These are phyloP conservation scores for Fusarium zealandicum DNA, from an alignment of 2,329 filamentous ascomycete species.

Conservation along the genomic window DNA sequence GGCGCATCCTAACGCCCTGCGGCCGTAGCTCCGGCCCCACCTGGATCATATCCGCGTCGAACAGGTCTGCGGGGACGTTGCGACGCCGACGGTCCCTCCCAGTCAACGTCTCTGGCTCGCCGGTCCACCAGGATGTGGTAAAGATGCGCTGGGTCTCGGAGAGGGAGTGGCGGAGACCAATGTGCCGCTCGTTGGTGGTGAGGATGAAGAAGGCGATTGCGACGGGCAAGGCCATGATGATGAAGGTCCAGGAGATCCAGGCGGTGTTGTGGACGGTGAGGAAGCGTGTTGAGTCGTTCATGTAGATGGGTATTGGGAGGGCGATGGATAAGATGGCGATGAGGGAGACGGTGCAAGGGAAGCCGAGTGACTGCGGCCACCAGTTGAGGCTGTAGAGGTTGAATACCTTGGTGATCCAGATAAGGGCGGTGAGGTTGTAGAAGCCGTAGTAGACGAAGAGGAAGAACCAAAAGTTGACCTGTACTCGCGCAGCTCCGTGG, in stretches of 20 bases:
- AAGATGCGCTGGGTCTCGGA: constrained; percentile 74
- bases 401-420: constrained; percentile 76
- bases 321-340: constrained; percentile 68
- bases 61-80: constrained; percentile 47
- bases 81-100: constrained; percentile 53
- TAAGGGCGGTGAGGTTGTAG: constrained; percentile 71
- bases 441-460: constrained; percentile 73
- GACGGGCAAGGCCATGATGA: constrained; percentile 74
- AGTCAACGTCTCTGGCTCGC: constrained; percentile 59
- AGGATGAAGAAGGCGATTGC: constrained; percentile 70
- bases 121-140: constrained; percentile 70
- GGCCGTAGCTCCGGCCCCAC: constrained; percentile 37
- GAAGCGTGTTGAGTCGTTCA: constrained; percentile 59
- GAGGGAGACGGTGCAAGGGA: constrained; percentile 67
- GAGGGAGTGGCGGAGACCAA: constrained; percentile 65
- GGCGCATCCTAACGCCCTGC: constrained; percentile 52
- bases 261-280: constrained; percentile 69
- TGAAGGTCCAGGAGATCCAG: constrained; percentile 74
- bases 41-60: constrained; percentile 48
- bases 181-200: constrained; percentile 68
- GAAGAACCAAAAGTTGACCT: constrained; percentile 77
- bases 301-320: constrained; percentile 66
- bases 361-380: constrained; percentile 71
- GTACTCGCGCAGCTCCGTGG: constrained; percentile 68
- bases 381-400: constrained; percentile 76